These are phyloP conservation scores for Turritis glabra DNA, from an alignment of 345 rosid species.

Conservation along the genomic window DNA sequence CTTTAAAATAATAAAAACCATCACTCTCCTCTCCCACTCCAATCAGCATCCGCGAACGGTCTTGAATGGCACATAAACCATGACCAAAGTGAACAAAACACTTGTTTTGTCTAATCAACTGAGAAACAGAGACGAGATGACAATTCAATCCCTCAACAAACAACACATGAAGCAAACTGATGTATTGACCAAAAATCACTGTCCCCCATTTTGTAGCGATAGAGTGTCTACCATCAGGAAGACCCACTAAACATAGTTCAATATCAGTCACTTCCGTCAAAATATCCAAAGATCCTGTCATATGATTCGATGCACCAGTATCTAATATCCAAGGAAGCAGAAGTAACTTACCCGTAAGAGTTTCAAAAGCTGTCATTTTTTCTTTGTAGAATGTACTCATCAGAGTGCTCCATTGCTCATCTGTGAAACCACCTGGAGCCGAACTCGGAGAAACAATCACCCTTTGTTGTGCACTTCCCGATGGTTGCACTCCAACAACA, in stretches of 20 bases:
- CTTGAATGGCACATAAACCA: not conserved
- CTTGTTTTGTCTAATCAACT: not conserved
- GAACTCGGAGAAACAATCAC: no score
- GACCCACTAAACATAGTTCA: not conserved
- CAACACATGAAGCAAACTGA: not conserved
- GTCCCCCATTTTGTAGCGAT: not conserved
- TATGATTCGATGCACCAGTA: not conserved
- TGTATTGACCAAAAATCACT: accelerated
- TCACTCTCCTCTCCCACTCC: not conserved
- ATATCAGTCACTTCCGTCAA: not conserved
- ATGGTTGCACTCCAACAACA: no score
- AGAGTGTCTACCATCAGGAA: not conserved
- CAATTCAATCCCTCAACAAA: not conserved
- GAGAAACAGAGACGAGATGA: not conserved
- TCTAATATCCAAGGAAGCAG: not conserved
- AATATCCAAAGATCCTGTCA: not conserved
- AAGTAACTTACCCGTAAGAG: not conserved
- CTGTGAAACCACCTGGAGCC: not conserved
- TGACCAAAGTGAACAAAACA: not conserved
- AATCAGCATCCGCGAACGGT: not conserved
- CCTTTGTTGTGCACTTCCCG: no score
- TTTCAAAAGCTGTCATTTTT: not conserved
- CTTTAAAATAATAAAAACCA: not conserved
- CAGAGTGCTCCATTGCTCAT: not conserved
- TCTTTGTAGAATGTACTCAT: not conserved